Base-by-base conservation (phyloP, 2,329 filamentous ascomycete species). In the Claviceps sp. region DNA sequence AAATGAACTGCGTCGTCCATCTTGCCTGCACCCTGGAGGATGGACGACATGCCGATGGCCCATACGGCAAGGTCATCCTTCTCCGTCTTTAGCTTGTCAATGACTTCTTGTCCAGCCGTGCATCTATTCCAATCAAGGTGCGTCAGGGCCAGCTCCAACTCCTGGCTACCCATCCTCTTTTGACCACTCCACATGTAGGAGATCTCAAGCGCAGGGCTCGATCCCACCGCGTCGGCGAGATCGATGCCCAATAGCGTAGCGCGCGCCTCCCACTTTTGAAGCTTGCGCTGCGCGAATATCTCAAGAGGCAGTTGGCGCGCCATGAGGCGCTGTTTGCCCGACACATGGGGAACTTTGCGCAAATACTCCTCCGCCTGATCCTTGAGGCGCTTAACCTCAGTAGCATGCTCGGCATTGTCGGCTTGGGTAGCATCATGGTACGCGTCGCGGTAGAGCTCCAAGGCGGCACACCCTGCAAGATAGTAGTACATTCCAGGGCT, bases 111-210 rank as follows among this genome's bases (percentile, higher is more conserved):
- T 4, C 65, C 56, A 5, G 69, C 71, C 0, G 78, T 79, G 47
- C 79, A 82, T 69, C 89, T 66, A 22, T 72, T 69, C 78, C 79
- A 95, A 0, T 73, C 71, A 11, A 95, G 68, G n/a, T 77, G 76
- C 1, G 64, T 67, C 40, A 88, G 64, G 0, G 82, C 87, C 43
- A 73, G 69, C 47, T 84, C 72, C 14, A 95, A 71, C 54, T 91
- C 78, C 0, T 70, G 69, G 1, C 69, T 60, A 2, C 77, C 72
- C 87, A 95, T 94, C 51, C 89, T 81, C 67, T 87, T 91, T 59
- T 81, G 82, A 0, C 90, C 91, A 62, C 88, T 90, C 90, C 90
- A 97, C 60, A 97, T 81, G 65, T 91, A 95, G 13, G 86, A 83
- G 85, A 97, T 95, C 70, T 97, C 93, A 61, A 89, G 80, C 0